Evolutionary conservation across 139 green algal species (phyloP).

Genomic region (Chlorella vulgaris): DNA sequence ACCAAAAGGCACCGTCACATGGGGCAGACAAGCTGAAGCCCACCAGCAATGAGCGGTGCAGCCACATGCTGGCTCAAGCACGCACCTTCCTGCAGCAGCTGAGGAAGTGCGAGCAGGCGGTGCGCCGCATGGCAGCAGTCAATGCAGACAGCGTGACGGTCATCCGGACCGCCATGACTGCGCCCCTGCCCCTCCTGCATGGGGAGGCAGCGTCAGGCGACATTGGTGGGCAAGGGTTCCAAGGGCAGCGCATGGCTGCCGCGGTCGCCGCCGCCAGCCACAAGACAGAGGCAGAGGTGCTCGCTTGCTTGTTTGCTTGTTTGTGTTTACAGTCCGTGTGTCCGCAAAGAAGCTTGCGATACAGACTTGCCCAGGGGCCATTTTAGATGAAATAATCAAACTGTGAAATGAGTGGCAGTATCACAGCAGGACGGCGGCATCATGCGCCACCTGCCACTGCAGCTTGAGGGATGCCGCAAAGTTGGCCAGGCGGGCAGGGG

Average conservation of each 20-base stretch:
- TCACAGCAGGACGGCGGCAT: no score
- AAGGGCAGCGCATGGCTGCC: conserved; percentile 51
- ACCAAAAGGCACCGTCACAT: background rate
- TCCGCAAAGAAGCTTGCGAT: no score
- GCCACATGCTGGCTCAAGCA: conserved; percentile 51
- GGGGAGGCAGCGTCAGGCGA: conserved; percentile 64
- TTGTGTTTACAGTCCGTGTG: no score
- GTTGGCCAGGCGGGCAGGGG: no score
- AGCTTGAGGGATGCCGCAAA: no score
- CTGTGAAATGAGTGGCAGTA: no score
- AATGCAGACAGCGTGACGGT: background rate
- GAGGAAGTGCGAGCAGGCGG: conserved; percentile 69
- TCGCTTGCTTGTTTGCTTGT: no score
- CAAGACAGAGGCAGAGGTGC: conserved; percentile 73
- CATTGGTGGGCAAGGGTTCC: conserved; percentile 49
- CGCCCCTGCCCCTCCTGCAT: conserved; percentile 63
- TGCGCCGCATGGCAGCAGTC: conserved; percentile 57
- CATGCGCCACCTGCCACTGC: no score
- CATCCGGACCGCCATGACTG: conserved; percentile 13
- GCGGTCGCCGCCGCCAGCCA: conserved; percentile 51
- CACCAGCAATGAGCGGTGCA: conserved; percentile 12
- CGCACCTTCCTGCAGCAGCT: conserved; percentile 69
- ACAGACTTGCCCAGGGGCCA: no score
- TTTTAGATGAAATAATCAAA: no score
- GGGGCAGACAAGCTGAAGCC: background rate